These are phyloP conservation scores for Collybia sp. DNA, from an alignment of 768 basidiomycete genomes.

Conservation along the genomic window DNA sequence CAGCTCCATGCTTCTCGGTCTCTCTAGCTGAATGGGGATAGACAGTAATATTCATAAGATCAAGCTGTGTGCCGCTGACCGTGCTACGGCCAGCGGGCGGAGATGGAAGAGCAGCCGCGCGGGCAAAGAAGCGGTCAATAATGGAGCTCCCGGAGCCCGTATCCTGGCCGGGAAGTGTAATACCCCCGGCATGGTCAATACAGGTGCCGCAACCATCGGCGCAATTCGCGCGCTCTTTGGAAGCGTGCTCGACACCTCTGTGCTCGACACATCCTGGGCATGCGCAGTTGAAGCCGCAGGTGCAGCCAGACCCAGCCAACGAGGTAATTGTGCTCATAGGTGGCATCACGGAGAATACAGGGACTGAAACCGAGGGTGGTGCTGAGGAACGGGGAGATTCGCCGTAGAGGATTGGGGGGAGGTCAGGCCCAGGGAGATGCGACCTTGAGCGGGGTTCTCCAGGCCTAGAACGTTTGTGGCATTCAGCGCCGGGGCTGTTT, in stretches of 20 bases:
- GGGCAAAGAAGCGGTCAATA: constrained; percentile 63
- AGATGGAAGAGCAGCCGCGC: constrained; percentile 64
- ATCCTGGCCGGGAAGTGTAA: constrained; percentile 34
- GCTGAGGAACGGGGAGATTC: constrained; percentile 17
- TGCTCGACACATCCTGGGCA: constrained; percentile 76
- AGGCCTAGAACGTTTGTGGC: constrained; percentile 29
- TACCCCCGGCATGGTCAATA: constrained; percentile 44
- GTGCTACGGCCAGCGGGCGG: constrained; percentile 42
- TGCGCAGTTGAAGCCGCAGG: constrained; percentile 62
- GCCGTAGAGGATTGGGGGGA: constrained; percentile 43
- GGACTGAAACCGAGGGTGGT: constrained; percentile 21
- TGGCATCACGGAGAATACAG: constrained; percentile 54
- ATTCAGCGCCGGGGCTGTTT: constrained; percentile 19
- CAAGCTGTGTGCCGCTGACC: constrained; percentile 31
- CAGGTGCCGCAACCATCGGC: constrained; percentile 59
- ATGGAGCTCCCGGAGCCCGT: constrained; percentile 15
- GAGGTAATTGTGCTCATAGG: constrained; percentile 55
- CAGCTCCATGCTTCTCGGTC: constrained; percentile 32
- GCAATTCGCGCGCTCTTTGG: constrained; percentile 40
- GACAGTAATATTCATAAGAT: constrained; percentile 47
- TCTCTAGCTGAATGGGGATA: constrained; percentile 33
- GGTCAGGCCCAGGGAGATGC: constrained; percentile 28
- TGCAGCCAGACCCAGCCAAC: constrained; percentile 65
- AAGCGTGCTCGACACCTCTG: constrained; percentile 46
- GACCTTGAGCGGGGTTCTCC: constrained; percentile 2